Base-by-base conservation (phyloP, 2,329 filamentous ascomycete species). In the Trichoderma guizhouense region DNA sequence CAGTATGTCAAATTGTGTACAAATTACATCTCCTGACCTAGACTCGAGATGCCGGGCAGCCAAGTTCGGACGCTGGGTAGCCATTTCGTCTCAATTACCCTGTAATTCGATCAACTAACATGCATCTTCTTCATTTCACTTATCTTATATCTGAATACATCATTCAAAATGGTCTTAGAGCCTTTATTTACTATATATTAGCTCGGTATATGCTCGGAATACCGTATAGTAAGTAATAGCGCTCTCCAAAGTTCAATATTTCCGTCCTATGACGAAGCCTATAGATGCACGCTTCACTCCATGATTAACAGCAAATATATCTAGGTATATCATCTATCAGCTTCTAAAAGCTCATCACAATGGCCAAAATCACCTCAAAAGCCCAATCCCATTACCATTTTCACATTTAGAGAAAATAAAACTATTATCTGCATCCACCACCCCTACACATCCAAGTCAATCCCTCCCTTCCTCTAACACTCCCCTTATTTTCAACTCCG, bases 191-290 rank as follows among this genome's bases (percentile, higher is more conserved):
- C 4, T 9, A 47, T 15, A 7, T 43, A 14, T 2, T 21, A 21
- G n/a, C n/a, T 11, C 1, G 1, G 18, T 3, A 5, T 47, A 11
- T 47, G 6, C 47, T 51, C 3, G 43, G n/a, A 2, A 11, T 14
- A 12, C 5, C 24, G 9, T 2, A 5, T 24, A 21, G 9, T 5
- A 24, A 53, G n/a, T 6, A 53, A 21, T 24, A 14, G 2, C 4
- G 21, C n/a, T 51, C 21, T 14, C 47, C 5, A 12, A 21, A 14
- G n/a, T 12, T 53, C 21, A 14, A 53, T 24, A 24, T 14, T 1
- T 0, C 47, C 4, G 47, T 0, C 21, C n/a, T 24, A 0, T 14
- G 11, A 24, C n/a, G 3, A 53, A 53, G 11, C 47, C 1, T 0
- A 7, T 21, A 5, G 5, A 51, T 51, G 2, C n/a, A 9, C n/a